Evolutionary conservation across 2,329 filamentous ascomycete genomes (phyloP).

Genomic region (Aspergillus sp.): DNA sequence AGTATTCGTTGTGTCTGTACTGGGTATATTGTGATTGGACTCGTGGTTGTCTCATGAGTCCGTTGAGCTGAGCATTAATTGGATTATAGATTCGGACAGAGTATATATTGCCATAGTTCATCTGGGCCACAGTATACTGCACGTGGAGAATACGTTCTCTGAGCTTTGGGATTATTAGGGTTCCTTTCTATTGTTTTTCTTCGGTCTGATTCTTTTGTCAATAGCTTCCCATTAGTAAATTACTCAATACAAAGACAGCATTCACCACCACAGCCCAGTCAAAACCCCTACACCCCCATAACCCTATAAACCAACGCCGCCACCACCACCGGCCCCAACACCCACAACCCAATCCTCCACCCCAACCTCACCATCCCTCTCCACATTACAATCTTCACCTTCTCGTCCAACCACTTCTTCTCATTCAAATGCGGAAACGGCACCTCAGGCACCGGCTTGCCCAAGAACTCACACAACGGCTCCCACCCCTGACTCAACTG

Average conservation of each 20-base stretch:
- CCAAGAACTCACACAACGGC: constrained; percentile 51
- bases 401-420: constrained; percentile 3
- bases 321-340: neutral
- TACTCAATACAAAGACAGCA: too few relatives aligned
- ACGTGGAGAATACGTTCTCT: neutral
- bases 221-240: too few relatives aligned
- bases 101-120: too few relatives aligned
- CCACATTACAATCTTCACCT: neutral
- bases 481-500: constrained; percentile 49
- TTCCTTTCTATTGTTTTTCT: neutral
- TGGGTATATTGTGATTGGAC: too few relatives aligned
- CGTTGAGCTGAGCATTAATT: too few relatives aligned
- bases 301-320: neutral
- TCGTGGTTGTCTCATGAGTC: too few relatives aligned
- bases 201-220: too few relatives aligned
- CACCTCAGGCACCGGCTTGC: constrained; percentile 19
- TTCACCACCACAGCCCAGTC: too few relatives aligned
- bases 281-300: too few relatives aligned
- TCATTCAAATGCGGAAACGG: constrained; percentile 12
- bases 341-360: neutral
- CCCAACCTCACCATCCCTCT: neutral
- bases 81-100: too few relatives aligned
- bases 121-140: too few relatives aligned
- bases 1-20: too few relatives aligned
- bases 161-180: neutral